phyloP scores from a whole-genome alignment of 2,329 filamentous ascomycete genomes.

The Didymella segeticola region DNA sequence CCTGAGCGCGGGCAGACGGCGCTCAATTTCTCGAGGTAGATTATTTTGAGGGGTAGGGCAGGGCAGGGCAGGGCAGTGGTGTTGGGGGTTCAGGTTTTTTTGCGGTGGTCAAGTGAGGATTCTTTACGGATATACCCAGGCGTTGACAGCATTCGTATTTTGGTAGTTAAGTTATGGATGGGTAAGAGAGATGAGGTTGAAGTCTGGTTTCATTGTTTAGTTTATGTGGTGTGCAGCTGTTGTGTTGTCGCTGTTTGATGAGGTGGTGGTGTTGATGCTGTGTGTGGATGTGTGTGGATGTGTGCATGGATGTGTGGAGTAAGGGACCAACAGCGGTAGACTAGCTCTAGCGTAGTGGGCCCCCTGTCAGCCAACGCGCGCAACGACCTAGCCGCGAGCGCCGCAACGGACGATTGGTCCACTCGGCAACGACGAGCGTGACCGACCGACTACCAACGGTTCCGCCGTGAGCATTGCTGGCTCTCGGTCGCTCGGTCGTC shows the following conservation, averaged over 20 bases:
- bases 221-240: neutral
- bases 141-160: conserved; percentile 15
- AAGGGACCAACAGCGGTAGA: neutral
- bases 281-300: no score
- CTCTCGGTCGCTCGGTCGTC: no score
- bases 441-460: no score
- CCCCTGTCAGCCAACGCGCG: conserved; percentile 7
- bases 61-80: neutral
- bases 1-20: conserved; percentile 59
- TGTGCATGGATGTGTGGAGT: no score
- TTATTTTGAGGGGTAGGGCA: no score
- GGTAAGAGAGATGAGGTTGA: no score
- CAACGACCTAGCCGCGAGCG: conserved; percentile 13
- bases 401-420: conserved; percentile 7
- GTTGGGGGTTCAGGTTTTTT: no score
- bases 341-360: no score
- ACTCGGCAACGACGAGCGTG: conserved; percentile 4
- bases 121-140: conserved; percentile 31
- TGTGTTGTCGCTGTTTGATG: neutral
- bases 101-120: no score
- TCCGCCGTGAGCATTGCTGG: no score
- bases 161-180: no score
- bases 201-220: neutral
- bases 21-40: conserved; percentile 46
- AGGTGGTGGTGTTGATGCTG: neutral